Percentiles rank a stretch among this genome's conserved stretches.
Conservation (phyloP, 495 filamentous ascomycete species). For the Cairneyella variabilis region DNA sequence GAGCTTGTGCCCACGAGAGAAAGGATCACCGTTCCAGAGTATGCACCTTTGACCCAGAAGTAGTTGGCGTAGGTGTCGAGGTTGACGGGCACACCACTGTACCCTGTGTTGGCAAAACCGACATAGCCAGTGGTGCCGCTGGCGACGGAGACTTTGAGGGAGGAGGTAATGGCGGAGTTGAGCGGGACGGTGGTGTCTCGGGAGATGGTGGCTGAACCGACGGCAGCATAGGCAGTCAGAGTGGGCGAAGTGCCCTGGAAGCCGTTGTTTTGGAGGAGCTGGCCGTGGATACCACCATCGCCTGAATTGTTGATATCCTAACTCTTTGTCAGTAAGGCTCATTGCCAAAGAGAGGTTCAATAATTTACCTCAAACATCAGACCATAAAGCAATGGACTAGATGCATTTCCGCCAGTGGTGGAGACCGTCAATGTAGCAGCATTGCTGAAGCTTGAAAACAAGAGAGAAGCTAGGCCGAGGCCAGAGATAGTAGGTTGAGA, state of each 20-base stretch:
- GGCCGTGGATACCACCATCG: conserved; percentile 58
- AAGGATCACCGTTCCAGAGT: conserved; percentile 23
- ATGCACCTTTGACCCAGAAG: conserved; percentile 43
- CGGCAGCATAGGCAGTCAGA: conserved; percentile 41
- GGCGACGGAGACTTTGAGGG: conserved; percentile 42
- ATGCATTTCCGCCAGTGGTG: conserved; percentile 47
- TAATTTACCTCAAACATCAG: conserved; percentile 53
- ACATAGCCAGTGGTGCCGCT: conserved; percentile 32
- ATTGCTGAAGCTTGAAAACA: background rate
- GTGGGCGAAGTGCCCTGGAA: conserved; percentile 48
- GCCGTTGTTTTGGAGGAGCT: conserved; percentile 54
- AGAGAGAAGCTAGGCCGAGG: background rate
- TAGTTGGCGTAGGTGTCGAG: conserved; percentile 39
- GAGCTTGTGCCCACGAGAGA: conserved; percentile 30
- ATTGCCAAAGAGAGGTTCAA: background rate
- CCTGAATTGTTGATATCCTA: conserved; percentile 29
- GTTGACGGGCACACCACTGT: conserved; percentile 40
- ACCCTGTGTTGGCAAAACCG: conserved; percentile 45
- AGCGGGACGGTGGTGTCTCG: conserved; percentile 35
- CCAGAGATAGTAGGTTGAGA: background rate
- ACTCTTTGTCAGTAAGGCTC: too few relatives aligned
- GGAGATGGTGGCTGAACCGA: conserved; percentile 36
- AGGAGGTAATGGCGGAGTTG: conserved; percentile 44
- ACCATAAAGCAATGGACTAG: conserved; percentile 52
- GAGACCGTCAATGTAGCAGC: conserved; percentile 30